Evolutionary conservation across 2,329 filamentous ascomycete species (phyloP).

Genomic region (Pestalotiopsis sp.): DNA sequence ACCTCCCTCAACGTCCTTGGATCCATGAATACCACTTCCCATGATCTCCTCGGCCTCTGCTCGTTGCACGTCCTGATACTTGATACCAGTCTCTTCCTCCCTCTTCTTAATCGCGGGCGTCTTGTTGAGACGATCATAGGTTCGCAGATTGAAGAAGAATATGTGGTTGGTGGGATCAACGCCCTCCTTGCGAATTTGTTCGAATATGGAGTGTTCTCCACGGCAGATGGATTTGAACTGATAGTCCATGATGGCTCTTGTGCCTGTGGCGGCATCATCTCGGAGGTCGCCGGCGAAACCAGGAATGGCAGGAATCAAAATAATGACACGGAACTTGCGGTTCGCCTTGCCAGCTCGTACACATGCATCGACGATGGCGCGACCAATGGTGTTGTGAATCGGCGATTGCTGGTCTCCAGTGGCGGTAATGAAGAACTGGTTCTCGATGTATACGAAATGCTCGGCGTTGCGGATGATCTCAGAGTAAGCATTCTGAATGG

Average conservation of each 20-base stretch:
- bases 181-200: slow-evolving; percentile 71
- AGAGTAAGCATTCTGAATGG: slow-evolving; percentile 84
- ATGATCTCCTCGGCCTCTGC: slow-evolving; percentile 90
- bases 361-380: slow-evolving; percentile 88
- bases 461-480: slow-evolving; percentile 86
- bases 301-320: slow-evolving; percentile 87
- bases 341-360: slow-evolving; percentile 79
- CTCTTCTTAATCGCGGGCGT: slow-evolving; percentile 73
- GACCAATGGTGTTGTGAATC: slow-evolving; percentile 85
- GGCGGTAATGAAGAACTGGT: slow-evolving; percentile 97
- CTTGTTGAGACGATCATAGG: slow-evolving; percentile 89
- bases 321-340: slow-evolving; percentile 87
- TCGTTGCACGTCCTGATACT: slow-evolving; percentile 83
- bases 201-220: slow-evolving; percentile 89
- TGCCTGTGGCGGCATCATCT: slow-evolving; percentile 76
- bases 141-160: slow-evolving; percentile 91
- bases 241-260: slow-evolving; percentile 3
- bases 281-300: slow-evolving; percentile 92
- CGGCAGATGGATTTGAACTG: slow-evolving; percentile 89
- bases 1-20: slow-evolving; percentile 45
- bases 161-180: slow-evolving; percentile 81
- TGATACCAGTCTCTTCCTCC: slow-evolving; percentile 80
- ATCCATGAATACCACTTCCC: slow-evolving; percentile 70
- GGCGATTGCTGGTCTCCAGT: slow-evolving; percentile 87
- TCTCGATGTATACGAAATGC: slow-evolving; percentile 97